Conservation (phyloP, 2,329 filamentous ascomycete genomes). For the Bipolaris gigantea region DNA sequence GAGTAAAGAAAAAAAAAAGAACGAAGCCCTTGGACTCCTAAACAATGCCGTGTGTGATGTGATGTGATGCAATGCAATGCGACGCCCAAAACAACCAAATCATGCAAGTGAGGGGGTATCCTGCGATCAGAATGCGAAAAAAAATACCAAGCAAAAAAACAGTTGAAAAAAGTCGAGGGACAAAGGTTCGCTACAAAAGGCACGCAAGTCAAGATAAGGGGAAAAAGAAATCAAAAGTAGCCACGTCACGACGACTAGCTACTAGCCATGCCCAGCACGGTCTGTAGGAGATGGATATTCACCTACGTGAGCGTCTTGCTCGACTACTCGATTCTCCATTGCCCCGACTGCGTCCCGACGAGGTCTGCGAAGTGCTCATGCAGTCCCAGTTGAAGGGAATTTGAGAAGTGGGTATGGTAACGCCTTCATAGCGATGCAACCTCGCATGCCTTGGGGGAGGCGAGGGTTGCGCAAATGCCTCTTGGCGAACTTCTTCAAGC, state of each 20-base stretch:
- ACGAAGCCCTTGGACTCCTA: not conserved
- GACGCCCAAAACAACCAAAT: slow-evolving; percentile 5
- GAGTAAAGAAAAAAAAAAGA: not conserved
- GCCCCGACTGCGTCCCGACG: slow-evolving; percentile 17
- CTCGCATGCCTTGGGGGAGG: slow-evolving; percentile 39
- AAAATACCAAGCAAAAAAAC: not conserved
- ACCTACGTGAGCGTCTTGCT: slow-evolving; percentile 32
- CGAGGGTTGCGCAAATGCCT: slow-evolving; percentile 41
- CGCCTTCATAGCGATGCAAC: slow-evolving; percentile 37
- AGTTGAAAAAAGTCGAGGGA: not conserved
- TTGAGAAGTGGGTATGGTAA: slow-evolving; percentile 33
- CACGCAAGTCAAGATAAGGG: not conserved
- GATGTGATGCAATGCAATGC: not conserved
- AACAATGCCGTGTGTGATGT: not conserved
- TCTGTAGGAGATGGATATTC: slow-evolving; percentile 1
- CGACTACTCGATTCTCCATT: slow-evolving; percentile 27
- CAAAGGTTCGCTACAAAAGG: too few relatives aligned
- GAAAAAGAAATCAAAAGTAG: not conserved
- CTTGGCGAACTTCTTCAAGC: slow-evolving; percentile 39
- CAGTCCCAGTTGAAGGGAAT: slow-evolving; percentile 46
- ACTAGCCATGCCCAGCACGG: not conserved
- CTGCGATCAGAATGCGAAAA: not conserved
- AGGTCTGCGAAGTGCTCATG: slow-evolving; percentile 40
- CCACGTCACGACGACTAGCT: not conserved
- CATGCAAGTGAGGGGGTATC: slow-evolving; percentile 9